Percentiles rank a stretch among this genome's conserved stretches.
Conservation (phyloP, 2,329 filamentous ascomycete species). For the Dactylellina drechsleri region DNA sequence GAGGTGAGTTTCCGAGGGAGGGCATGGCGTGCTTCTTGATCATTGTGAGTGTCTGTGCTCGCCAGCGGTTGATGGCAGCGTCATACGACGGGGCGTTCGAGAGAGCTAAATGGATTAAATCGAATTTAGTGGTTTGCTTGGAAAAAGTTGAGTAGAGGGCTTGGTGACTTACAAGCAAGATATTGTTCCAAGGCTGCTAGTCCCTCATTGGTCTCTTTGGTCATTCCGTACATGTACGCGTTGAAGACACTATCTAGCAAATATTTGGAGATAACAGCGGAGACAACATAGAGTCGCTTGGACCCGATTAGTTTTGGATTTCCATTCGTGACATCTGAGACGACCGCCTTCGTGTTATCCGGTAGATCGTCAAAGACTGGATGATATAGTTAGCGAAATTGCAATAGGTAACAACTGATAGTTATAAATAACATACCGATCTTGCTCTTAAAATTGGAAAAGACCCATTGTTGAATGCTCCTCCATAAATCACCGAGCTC, state of each 20-base stretch:
- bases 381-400: not conserved
- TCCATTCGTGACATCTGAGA: constrained; percentile 43
- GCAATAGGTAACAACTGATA: not conserved
- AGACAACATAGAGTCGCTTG: constrained; percentile 41
- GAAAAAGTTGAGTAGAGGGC: not conserved
- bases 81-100: constrained; percentile 43
- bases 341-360: constrained; percentile 26
- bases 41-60: constrained; percentile 51
- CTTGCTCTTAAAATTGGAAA: constrained; percentile 52
- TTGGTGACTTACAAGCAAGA: constrained; percentile 44
- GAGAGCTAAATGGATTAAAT: constrained; percentile 22
- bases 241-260: constrained; percentile 45
- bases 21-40: constrained; percentile 53
- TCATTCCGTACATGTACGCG: constrained; percentile 52
- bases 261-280: constrained; percentile 31
- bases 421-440: constrained; percentile 36
- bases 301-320: constrained; percentile 41
- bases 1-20: constrained; percentile 26
- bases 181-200: constrained; percentile 46
- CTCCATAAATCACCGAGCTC: constrained; percentile 51
- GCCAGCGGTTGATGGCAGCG: constrained; percentile 53
- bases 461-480: constrained; percentile 51
- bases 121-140: not conserved
- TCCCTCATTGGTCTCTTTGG: constrained; percentile 47
- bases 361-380: constrained; percentile 48